A percentile compares a stretch with the other conserved stretches of the same genome.
Conservation (phyloP, 192 early-diverging fungal species). For the Obelidium mucronatum region DNA sequence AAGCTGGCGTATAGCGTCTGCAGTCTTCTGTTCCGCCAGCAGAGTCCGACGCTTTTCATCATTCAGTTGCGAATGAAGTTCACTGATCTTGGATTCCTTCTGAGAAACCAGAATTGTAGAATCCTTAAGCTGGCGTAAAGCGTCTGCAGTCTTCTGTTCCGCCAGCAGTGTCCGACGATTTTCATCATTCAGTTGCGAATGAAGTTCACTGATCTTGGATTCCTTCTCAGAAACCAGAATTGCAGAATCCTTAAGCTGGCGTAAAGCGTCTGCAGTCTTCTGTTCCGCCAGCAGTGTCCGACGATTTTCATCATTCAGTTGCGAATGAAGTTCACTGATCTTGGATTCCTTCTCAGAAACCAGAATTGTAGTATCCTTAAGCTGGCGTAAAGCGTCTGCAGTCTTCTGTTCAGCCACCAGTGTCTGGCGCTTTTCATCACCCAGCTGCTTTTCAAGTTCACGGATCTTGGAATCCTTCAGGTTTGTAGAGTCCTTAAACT, state of each 20-base stretch:
- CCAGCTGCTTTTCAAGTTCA: too few species aligned
- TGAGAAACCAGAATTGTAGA: neutral
- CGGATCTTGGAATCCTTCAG: too few species aligned
- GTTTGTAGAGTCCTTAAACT: constrained; percentile 1
- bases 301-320: neutral
- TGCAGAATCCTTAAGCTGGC: neutral
- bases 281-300: neutral
- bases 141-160: neutral
- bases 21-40: neutral
- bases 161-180: neutral
- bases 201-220: neutral
- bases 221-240: neutral
- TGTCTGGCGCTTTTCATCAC: constrained; percentile 3
- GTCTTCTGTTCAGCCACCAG: constrained; percentile 3
- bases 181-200: neutral
- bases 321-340: neutral
- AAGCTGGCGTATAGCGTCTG: neutral
- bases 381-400: neutral
- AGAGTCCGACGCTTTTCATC: neutral
- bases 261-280: neutral
- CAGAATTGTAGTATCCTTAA: neutral
- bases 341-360: neutral
- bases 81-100: neutral
- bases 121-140: neutral
- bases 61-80: neutral